phyloP scores from a whole-genome alignment of 108 stramenopile species.

The Nitzschia sp. region DNA sequence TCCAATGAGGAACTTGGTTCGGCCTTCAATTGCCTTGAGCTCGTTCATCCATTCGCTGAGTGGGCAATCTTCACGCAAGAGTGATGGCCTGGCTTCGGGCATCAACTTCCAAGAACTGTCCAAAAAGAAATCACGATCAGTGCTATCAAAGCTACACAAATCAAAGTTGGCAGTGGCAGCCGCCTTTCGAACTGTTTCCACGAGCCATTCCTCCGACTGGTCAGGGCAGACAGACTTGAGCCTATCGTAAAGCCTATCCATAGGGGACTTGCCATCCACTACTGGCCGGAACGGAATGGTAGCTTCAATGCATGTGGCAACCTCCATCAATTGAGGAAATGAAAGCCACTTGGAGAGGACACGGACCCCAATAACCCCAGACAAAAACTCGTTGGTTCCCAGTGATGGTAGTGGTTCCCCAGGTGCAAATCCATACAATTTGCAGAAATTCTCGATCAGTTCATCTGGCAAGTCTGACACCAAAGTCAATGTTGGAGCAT shows the following conservation, averaged over 20 bases:
- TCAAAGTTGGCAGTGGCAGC: conserved; percentile 52
- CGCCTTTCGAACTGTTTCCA: conserved; percentile 45
- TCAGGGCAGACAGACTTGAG: conserved; percentile 26
- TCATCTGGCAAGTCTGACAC: conserved; percentile 20
- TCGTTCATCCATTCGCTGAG: conserved; percentile 34
- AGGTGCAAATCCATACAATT: conserved; percentile 20
- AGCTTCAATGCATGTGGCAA: conserved; percentile 60
- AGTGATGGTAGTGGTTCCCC: conserved; percentile 21
- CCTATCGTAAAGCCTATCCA: conserved; percentile 51
- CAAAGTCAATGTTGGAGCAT: conserved; percentile 13
- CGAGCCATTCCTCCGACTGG: conserved; percentile 36
- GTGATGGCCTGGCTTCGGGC: conserved; percentile 46
- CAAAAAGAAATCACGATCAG: conserved; percentile 52
- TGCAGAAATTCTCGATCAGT: conserved; percentile 16
- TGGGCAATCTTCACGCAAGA: conserved; percentile 43
- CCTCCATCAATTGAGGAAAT: conserved; percentile 34
- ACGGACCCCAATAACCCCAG: conserved; percentile 49
- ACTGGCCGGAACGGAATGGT: conserved; percentile 64
- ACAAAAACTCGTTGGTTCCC: conserved; percentile 66
- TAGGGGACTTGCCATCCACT: conserved; percentile 37
- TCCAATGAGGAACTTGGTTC: conserved; percentile 26
- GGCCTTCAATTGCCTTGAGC: conserved; percentile 24
- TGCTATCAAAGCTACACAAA: conserved; percentile 50
- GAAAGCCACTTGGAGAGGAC: conserved; percentile 36
- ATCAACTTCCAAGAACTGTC: conserved; percentile 63